Conservation (phyloP, 2,329 filamentous ascomycete genomes). For the Ceratocystis diversiconidia region DNA sequence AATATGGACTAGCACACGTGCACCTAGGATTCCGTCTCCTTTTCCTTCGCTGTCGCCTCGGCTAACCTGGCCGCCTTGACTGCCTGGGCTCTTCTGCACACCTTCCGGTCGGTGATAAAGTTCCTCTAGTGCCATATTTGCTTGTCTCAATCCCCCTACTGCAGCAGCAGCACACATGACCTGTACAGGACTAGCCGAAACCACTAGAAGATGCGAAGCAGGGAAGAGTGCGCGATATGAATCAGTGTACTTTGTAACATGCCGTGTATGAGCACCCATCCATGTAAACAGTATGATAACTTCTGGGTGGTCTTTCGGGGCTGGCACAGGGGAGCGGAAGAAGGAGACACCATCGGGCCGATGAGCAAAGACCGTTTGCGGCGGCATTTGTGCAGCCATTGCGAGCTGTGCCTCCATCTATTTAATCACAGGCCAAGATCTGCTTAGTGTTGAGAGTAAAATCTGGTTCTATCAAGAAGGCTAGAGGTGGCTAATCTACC, state of each 20-base stretch:
- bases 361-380: neutral
- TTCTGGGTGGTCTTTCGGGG: constrained; percentile 25
- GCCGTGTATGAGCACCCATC: constrained; percentile 35
- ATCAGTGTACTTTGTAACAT: constrained; percentile 38
- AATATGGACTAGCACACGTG: constrained; percentile 31
- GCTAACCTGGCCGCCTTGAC: neutral
- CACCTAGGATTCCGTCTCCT: constrained; percentile 21
- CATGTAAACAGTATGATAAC: constrained; percentile 36
- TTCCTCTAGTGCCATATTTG: neutral
- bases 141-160: neutral
- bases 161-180: neutral
- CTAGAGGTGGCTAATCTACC: neutral
- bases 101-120: neutral
- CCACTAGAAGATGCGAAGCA: constrained; percentile 32
- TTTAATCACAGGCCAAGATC: neutral
- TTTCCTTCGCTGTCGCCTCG: neutral
- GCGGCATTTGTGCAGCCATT: neutral
- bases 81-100: neutral
- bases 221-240: constrained; percentile 34
- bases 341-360: neutral
- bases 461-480: neutral
- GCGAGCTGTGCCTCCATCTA: neutral
- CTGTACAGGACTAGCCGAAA: constrained; percentile 19
- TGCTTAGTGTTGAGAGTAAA: neutral
- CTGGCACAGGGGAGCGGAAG: neutral